These are phyloP conservation scores for Cardamine occulta DNA, from an alignment of 345 rosid species.

Conservation along the genomic window DNA sequence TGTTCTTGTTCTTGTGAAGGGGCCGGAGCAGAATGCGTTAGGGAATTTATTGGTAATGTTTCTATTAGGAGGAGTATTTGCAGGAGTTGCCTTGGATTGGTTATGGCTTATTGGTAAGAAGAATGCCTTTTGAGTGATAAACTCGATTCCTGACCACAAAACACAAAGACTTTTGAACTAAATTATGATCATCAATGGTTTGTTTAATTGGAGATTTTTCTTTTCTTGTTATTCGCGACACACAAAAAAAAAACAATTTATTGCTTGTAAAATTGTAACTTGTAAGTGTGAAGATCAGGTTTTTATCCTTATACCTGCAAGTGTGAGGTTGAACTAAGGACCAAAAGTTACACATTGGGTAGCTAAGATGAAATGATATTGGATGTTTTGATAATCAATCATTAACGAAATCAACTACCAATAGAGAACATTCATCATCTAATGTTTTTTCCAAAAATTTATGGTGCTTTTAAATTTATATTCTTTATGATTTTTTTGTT, in stretches of 20 bases:
- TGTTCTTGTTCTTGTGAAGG: conserved; percentile 48
- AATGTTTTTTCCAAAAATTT: too few relatives aligned
- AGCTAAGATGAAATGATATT: too few relatives aligned
- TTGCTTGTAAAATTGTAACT: not conserved
- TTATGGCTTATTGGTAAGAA: conserved; percentile 80
- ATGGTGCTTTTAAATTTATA: too few relatives aligned
- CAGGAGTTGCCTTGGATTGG: conserved; percentile 81
- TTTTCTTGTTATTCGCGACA: not conserved
- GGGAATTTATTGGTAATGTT: conserved; percentile 77
- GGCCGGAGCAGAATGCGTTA: conserved; percentile 88
- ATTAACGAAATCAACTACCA: too few relatives aligned
- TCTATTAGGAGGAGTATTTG: conserved; percentile 62
- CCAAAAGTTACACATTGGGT: too few relatives aligned
- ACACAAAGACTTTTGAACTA: not conserved
- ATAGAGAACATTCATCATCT: too few relatives aligned
- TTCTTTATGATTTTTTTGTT: conserved; percentile 1
- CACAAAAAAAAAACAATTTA: not conserved
- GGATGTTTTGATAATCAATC: too few relatives aligned
- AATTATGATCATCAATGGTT: not conserved
- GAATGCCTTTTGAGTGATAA: conserved; percentile 45
- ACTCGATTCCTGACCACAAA: not conserved
- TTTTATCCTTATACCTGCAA: too few relatives aligned
- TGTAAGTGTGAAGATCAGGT: too few relatives aligned
- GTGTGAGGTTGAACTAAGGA: too few relatives aligned
- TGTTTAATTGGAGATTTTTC: not conserved